A percentile compares a stretch with the other conserved stretches of the same genome.
These are phyloP conservation scores for Croton setiger DNA, from an alignment of 441 rosid genomes.

Conservation along the genomic window DNA sequence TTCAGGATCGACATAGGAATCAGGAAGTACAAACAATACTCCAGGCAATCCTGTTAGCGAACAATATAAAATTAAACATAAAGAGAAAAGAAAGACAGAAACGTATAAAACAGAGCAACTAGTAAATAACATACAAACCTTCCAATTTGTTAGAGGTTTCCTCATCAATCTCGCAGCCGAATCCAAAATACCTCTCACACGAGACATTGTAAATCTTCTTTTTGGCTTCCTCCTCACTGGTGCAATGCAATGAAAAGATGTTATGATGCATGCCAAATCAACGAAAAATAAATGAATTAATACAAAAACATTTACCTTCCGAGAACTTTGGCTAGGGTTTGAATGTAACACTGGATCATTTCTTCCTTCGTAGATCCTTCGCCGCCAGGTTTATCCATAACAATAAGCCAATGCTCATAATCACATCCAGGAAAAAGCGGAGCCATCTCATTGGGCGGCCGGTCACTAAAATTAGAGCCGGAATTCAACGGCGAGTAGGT, in stretches of 20 bases:
- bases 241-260: background rate
- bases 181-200: conserved; percentile 90
- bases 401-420: conserved; percentile 94
- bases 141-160: conserved; percentile 92
- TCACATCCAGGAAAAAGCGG: conserved; percentile 96
- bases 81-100: background rate
- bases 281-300: background rate
- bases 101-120: background rate
- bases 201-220: conserved; percentile 86
- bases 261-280: background rate
- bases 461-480: conserved; percentile 84
- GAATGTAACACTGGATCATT: conserved; percentile 85
- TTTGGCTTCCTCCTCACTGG: conserved; percentile 89
- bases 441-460: conserved; percentile 96
- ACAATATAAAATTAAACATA: background rate
- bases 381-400: conserved; percentile 94
- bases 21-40: conserved; percentile 86
- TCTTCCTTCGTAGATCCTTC: conserved; percentile 83
- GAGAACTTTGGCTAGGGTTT: conserved; percentile 74
- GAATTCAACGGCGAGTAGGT: conserved; percentile 79
- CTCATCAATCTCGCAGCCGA: conserved; percentile 94
- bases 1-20: conserved; percentile 89
- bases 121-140: conserved; percentile 32
- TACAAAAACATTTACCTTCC: conserved; percentile 48
- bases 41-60: conserved; percentile 67